phyloP scores from a whole-genome alignment of 495 filamentous ascomycete genomes.

The Copromyces sp. region DNA sequence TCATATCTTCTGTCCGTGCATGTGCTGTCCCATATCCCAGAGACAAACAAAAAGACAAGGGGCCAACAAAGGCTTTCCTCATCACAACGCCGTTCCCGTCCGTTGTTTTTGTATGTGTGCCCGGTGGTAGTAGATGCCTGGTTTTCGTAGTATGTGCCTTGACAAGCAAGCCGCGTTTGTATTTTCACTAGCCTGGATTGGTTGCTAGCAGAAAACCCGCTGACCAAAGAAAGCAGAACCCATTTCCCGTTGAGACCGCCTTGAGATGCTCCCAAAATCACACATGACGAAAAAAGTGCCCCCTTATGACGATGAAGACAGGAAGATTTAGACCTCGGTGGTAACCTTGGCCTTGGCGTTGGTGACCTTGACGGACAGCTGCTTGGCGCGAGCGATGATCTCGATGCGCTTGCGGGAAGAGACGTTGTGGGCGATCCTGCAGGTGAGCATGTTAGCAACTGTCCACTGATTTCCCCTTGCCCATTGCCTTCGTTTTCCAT shows the following conservation, averaged over 20 bases:
- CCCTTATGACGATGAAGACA: conserved; percentile 10
- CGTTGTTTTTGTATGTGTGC: not conserved
- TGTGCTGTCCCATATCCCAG: not conserved
- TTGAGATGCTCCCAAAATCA: conserved; percentile 21
- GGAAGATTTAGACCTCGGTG: conserved; percentile 69
- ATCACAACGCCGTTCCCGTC: not conserved
- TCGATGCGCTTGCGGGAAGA: conserved; percentile 97
- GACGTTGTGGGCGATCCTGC: conserved; percentile 90
- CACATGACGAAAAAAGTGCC: conserved; percentile 19
- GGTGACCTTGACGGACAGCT: conserved; percentile 97
- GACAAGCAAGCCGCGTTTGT: conserved; percentile 5
- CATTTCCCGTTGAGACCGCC: conserved; percentile 18
- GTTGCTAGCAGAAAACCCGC: conserved; percentile 5
- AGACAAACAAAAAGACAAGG: not conserved
- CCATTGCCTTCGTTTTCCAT: not conserved
- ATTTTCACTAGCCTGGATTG: conserved; percentile 6
- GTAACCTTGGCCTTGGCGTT: conserved; percentile 98
- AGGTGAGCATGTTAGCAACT: conserved; percentile 2
- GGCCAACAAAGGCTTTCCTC: not conserved
- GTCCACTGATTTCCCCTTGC: not conserved
- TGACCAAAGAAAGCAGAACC: conserved; percentile 4
- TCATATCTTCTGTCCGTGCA: not conserved
- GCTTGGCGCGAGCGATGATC: conserved; percentile 91
- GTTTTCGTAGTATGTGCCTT: not conserved
- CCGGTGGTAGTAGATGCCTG: not conserved